A percentile compares a stretch with the other conserved stretches of the same genome.
Conservation (phyloP, 2,329 filamentous ascomycete genomes). For the Hymenoscyphus albidus region DNA sequence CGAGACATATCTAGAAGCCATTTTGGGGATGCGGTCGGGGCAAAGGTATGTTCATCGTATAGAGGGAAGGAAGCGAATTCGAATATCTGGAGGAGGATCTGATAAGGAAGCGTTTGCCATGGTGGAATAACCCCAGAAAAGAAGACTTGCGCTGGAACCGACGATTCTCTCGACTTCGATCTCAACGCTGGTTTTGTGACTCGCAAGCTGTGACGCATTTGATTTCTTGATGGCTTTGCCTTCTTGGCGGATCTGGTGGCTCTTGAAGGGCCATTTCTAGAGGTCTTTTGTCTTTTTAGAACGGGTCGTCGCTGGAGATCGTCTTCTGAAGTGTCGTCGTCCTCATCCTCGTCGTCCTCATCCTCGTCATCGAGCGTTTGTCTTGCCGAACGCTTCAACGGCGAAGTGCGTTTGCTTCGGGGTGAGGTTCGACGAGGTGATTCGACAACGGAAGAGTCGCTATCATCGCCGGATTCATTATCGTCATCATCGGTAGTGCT, state of each 20-base stretch:
- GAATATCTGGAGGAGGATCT: constrained; percentile 68
- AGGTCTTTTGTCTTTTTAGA: constrained; percentile 23
- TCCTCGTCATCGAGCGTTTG: not conserved
- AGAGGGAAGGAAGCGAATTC: constrained; percentile 60
- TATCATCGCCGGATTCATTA: not conserved
- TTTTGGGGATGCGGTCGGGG: constrained; percentile 42
- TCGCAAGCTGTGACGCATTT: not conserved
- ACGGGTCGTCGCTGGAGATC: constrained; percentile 9
- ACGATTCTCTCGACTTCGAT: not conserved
- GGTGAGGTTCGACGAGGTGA: not conserved
- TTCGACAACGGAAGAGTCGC: not conserved
- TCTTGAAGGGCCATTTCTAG: constrained; percentile 12
- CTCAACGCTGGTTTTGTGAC: not conserved
- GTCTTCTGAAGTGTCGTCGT: constrained; percentile 7
- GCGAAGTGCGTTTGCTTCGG: not conserved
- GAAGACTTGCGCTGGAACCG: not conserved
- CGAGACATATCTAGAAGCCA: constrained; percentile 65
- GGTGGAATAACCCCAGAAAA: constrained; percentile 43
- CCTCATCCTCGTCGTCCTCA: not conserved
- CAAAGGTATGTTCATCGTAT: constrained; percentile 44
- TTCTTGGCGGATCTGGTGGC: not conserved
- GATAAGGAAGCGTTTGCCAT: constrained; percentile 63
- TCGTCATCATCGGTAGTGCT: constrained; percentile 14
- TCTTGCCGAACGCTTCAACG: not conserved
- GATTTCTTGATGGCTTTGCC: not conserved